phyloP scores from a whole-genome alignment of 352 stramenopile species.

The Globisporangium spiculum region DNA sequence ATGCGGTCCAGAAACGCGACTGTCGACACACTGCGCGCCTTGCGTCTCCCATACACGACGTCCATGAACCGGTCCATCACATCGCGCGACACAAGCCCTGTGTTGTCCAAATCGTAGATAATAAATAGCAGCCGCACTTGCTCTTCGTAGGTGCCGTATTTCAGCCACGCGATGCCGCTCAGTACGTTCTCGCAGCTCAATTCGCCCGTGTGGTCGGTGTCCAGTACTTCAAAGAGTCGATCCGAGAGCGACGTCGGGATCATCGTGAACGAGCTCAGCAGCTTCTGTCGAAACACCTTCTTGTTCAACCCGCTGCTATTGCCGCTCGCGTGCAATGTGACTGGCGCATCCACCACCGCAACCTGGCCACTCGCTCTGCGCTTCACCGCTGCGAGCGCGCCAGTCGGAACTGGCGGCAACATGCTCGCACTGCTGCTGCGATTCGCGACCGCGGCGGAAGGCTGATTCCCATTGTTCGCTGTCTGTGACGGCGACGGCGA shows the following conservation, averaged over 20 bases:
- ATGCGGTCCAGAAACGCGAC: conserved; percentile 57
- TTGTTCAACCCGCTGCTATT: conserved; percentile 39
- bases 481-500: conserved; percentile 5
- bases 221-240: conserved; percentile 81
- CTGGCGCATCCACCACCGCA: conserved; percentile 2
- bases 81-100: conserved; percentile 60
- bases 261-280: conserved; percentile 73
- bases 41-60: conserved; percentile 72
- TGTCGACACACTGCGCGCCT: conserved; percentile 37
- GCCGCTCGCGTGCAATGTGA: not conserved
- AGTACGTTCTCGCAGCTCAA: conserved; percentile 65
- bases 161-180: conserved; percentile 67
- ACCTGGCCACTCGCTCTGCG: conserved; percentile 10
- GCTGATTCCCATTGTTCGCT: conserved; percentile 1
- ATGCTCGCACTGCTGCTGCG: conserved; percentile 21
- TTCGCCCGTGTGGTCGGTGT: conserved; percentile 61
- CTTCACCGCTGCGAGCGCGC: conserved; percentile 4
- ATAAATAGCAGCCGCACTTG: conserved; percentile 77
- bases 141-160: conserved; percentile 70
- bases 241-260: conserved; percentile 82
- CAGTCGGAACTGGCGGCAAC: not conserved
- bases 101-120: conserved; percentile 80
- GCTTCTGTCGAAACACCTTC: conserved; percentile 78
- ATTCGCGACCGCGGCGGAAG: not conserved
- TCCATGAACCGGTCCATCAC: conserved; percentile 82